Evolutionary conservation across 1,284 basidiomycete species (phyloP), one percentile per base, ranked within the genome.

Genomic region (Marasmius fiardii): DNA sequence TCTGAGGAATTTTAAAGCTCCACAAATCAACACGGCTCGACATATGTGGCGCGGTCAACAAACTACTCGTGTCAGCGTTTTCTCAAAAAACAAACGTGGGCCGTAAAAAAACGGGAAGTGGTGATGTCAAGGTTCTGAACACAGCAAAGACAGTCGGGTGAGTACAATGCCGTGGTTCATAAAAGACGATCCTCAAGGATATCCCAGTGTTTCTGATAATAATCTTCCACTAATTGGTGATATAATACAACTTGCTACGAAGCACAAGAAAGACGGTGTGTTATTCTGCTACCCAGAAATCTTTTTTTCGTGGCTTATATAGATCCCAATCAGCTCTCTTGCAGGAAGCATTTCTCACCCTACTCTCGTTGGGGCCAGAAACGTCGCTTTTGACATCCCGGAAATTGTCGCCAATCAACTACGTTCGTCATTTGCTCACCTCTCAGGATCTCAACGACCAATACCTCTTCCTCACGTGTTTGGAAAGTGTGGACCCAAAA

Each of bases 381-480:
- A 26, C 23, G 37, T 14, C 51, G 33, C 71, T 28, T 53, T 65
- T 23, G 62, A 70, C 1, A 57, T 61, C 8, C 59, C 81, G n/a
- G 55, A 66, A 14, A 52, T 64, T 56, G 47, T 74, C 74, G 28
- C 71, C 79, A 55, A 63, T 83, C 48, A 65, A 72, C 28, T 66
- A 70, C 55, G 80, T 92, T 51, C 80, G 83, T 7, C 72, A 76
- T 51, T 71, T 88, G 14, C 70, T 92, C 18, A 73, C 71, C 1
- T 86, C 85, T 0, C 65, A 69, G 4, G 74, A 82, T 44, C 72
- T 77, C 0, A 86, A 88, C 60, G 81, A 87, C 43, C 71, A 82
- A 53, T 85, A 85, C 67, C 61, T 85, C 12, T 89, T 90, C 60
- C 64, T 92, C 10, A 73, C 75, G 1, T 90, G 86, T 60, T 66